Percentiles rank a stretch among this genome's conserved stretches.
Conservation (phyloP, 139 green algal genomes). For the Micractinium conductrix region DNA sequence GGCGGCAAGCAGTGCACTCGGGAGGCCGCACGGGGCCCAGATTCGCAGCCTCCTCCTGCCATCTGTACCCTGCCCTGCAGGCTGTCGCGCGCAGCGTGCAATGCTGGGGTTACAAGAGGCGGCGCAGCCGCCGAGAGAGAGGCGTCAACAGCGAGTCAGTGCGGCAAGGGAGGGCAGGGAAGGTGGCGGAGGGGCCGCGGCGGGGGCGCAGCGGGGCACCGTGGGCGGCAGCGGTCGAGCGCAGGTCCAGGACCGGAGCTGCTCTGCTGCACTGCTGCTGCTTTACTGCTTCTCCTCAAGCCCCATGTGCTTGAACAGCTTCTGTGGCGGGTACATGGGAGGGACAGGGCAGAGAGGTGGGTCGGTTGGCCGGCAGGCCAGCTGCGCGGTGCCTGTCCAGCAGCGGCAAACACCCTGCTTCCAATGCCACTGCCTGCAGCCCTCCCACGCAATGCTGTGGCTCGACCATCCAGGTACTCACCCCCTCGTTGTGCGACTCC, state of each 20-base stretch:
- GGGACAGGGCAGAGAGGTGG: not conserved
- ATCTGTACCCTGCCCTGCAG: not conserved
- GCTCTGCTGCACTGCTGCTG: not conserved
- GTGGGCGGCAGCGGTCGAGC: not conserved
- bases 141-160: not conserved
- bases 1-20: too few species aligned
- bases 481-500: slow-evolving; percentile 56
- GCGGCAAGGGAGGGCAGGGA: too few species aligned
- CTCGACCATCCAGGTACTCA: slow-evolving; percentile 7
- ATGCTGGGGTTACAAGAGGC: not conserved
- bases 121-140: not conserved
- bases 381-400: too few species aligned
- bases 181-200: too few species aligned
- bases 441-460: too few species aligned
- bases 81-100: not conserved
- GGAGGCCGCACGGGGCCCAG: too few species aligned
- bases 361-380: not conserved
- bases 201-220: too few species aligned
- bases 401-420: not conserved
- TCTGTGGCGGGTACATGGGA: slow-evolving; percentile 20
- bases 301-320: slow-evolving; percentile 52
- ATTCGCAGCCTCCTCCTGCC: not conserved
- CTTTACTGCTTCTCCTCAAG: slow-evolving; percentile 12
- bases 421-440: too few species aligned
- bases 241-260: too few species aligned